Percentiles rank a stretch among this genome's conserved stretches.
Conservation (phyloP, 192 early-diverging fungal species). For the Jimgerdemannia lactiflua region DNA sequence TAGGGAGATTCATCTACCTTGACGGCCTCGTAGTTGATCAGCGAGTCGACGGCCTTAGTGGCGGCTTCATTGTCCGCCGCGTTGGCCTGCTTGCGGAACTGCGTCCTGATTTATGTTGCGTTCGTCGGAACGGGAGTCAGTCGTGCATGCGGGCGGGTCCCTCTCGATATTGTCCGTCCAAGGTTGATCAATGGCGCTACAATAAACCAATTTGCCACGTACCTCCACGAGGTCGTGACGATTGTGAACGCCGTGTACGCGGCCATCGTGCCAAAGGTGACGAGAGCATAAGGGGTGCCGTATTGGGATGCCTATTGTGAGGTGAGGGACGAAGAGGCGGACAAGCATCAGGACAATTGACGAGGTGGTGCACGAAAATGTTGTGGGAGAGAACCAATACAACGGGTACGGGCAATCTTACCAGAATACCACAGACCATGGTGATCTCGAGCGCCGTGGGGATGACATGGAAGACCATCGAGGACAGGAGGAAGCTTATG, state of each 20-base stretch:
- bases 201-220: conserved; percentile 46
- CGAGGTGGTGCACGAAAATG: no score
- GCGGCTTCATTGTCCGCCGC: conserved; percentile 95
- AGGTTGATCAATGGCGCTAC: no score
- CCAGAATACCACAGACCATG: conserved; percentile 93
- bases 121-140: no score
- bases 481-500: conserved; percentile 95
- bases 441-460: conserved; percentile 95
- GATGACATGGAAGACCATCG: conserved; percentile 93
- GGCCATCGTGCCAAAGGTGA: conserved; percentile 63
- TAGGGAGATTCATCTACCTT: conserved; percentile 48
- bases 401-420: conserved; percentile 51
- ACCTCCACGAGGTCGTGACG: conserved; percentile 84
- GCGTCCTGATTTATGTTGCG: conserved; percentile 50
- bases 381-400: conserved; percentile 22
- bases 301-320: conserved; percentile 43
- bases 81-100: conserved; percentile 91
- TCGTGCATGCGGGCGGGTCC: conserved; percentile 60
- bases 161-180: conserved; percentile 69
- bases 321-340: conserved; percentile 1
- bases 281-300: conserved; percentile 50
- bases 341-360: neutral
- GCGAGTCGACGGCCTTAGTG: conserved; percentile 89
- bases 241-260: conserved; percentile 87
- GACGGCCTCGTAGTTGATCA: conserved; percentile 98